phyloP scores from a whole-genome alignment of 805 yeast species.

The Wickerhamiella alocasiicola region DNA sequence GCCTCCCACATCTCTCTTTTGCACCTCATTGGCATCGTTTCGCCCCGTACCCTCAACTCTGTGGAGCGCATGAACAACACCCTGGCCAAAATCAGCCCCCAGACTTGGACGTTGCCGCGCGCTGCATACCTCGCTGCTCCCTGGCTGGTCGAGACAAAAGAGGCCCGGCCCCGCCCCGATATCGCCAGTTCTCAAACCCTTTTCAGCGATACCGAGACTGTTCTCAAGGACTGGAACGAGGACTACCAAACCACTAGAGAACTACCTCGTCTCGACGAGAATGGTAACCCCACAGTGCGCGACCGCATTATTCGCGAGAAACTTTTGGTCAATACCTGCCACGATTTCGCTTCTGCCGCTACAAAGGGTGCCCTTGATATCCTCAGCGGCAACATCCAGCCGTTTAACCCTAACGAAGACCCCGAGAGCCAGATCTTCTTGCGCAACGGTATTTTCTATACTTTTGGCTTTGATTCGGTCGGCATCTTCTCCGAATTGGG shows the following conservation, averaged over 20 bases:
- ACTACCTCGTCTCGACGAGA: constrained; percentile 34
- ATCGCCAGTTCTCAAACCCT: constrained; percentile 45
- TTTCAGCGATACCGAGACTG: constrained; percentile 34
- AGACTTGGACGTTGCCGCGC: constrained; percentile 40
- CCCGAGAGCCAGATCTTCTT: constrained; percentile 52
- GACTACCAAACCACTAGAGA: constrained; percentile 78
- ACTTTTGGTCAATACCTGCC: constrained; percentile 52
- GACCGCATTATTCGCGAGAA: constrained; percentile 69
- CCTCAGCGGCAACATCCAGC: constrained; percentile 55
- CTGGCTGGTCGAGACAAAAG: constrained; percentile 45
- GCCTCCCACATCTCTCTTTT: constrained; percentile 40
- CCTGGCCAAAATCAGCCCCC: constrained; percentile 17
- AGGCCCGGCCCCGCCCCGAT: constrained; percentile 30
- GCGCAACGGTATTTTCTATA: constrained; percentile 76
- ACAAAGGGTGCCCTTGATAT: constrained; percentile 69
- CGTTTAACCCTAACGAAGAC: constrained; percentile 72
- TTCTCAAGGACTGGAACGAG: constrained; percentile 70
- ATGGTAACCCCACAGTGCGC: constrained; percentile 35
- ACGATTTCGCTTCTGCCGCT: constrained; percentile 67
- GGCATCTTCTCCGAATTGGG: constrained; percentile 57
- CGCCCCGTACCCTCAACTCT: constrained; percentile 58
- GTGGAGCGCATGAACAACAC: constrained; percentile 36
- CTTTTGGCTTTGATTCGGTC: constrained; percentile 58
- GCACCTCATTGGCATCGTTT: constrained; percentile 48
- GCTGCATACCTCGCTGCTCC: constrained; percentile 54